Evolutionary conservation across 805 yeast genomes (phyloP).

Genomic region (Starmerella bacillaris): DNA sequence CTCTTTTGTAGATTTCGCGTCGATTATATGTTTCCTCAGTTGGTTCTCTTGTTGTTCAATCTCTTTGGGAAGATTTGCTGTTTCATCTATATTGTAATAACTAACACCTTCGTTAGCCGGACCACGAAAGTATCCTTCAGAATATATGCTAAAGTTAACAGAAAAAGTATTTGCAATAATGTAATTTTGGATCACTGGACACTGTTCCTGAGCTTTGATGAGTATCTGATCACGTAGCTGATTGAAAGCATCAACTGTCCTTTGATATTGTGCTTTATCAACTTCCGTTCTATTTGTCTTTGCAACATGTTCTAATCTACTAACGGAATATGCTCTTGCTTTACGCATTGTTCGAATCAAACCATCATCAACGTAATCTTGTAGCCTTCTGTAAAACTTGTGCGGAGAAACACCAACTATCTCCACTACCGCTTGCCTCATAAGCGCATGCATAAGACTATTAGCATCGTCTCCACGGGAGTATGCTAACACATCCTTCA

Average conservation of each 20-base stretch:
- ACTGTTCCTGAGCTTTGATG: neutral
- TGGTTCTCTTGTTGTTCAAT: neutral
- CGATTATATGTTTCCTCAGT: neutral
- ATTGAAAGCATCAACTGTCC: neutral
- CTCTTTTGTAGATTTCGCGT: neutral
- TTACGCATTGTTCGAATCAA: neutral
- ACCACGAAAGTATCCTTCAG: conserved; percentile 1
- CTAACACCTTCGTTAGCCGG: neutral
- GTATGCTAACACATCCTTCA: neutral
- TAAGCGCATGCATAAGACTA: neutral
- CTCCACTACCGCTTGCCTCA: neutral
- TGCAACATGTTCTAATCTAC: neutral
- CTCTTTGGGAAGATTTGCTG: neutral
- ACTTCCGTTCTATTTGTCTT: neutral
- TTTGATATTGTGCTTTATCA: neutral
- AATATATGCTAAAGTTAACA: neutral
- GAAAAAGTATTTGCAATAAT: neutral
- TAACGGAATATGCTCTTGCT: neutral
- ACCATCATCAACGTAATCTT: neutral
- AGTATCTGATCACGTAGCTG: neutral
- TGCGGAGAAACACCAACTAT: neutral
- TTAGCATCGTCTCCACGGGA: neutral
- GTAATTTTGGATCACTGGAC: neutral
- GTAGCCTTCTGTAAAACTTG: neutral
- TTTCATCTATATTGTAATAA: neutral